Conservation (phyloP, 345 rosid species). For the Trapa bicornis region DNA sequence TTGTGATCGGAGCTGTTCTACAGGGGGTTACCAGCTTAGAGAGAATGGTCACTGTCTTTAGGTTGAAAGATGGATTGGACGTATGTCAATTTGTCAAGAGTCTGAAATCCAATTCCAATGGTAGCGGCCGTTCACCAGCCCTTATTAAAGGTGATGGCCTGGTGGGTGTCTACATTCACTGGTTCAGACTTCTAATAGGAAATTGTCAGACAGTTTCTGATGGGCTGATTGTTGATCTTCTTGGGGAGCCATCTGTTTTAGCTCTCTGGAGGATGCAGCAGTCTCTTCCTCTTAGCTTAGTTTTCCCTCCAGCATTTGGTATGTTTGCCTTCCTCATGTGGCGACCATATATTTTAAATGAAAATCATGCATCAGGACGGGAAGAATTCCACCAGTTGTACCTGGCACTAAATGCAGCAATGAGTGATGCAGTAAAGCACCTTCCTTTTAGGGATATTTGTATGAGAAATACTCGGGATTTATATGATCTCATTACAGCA, state of each 20-base stretch:
- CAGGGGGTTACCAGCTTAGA: slow-evolving; percentile 92
- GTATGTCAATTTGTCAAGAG: slow-evolving; percentile 69
- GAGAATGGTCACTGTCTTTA: slow-evolving; percentile 72
- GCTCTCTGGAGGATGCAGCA: slow-evolving; percentile 96
- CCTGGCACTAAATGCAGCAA: slow-evolving; percentile 64
- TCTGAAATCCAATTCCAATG: slow-evolving; percentile 66
- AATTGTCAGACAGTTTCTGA: slow-evolving; percentile 78
- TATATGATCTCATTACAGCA: slow-evolving; percentile 74
- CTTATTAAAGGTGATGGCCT: slow-evolving; percentile 52
- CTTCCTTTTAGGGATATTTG: slow-evolving; percentile 86
- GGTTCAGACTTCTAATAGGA: slow-evolving; percentile 88
- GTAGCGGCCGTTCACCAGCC: slow-evolving; percentile 54
- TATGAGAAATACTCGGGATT: slow-evolving; percentile 64
- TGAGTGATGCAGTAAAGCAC: slow-evolving; percentile 70
- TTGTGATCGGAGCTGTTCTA: slow-evolving; percentile 66
- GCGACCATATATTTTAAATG: slow-evolving; percentile 52
- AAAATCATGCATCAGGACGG: slow-evolving; percentile 32
- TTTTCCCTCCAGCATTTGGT: slow-evolving; percentile 82
- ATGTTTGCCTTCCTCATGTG: slow-evolving; percentile 74
- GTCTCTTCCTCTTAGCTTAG: slow-evolving; percentile 71
- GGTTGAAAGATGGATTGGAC: slow-evolving; percentile 80
- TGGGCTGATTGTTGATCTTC: slow-evolving; percentile 76
- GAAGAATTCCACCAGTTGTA: slow-evolving; percentile 75
- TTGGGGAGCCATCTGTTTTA: slow-evolving; percentile 74
- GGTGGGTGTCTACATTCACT: slow-evolving; percentile 68